These are phyloP conservation scores for Pinus taeda DNA, from an alignment of 75 land plant genomes.

Conservation along the genomic window DNA sequence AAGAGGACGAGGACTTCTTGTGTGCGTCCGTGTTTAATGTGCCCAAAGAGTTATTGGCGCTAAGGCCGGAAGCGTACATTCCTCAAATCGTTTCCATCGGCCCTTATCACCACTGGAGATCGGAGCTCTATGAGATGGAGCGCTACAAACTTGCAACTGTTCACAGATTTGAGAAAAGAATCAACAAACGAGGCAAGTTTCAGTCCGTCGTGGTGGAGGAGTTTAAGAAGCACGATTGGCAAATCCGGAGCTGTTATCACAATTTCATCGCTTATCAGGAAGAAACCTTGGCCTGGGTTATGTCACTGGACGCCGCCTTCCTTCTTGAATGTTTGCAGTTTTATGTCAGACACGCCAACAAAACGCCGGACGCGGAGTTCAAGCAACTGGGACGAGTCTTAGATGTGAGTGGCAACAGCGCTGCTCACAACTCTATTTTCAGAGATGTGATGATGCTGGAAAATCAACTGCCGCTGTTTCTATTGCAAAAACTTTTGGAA, in stretches of 20 bases:
- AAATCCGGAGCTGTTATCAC: neutral
- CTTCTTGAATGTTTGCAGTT: conserved; percentile 8
- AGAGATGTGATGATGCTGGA: conserved; percentile 41
- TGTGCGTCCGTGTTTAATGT: too few species aligned
- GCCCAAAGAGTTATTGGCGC: too few species aligned
- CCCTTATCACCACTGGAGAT: neutral
- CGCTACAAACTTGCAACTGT: neutral
- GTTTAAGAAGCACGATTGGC: neutral
- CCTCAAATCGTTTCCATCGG: neutral
- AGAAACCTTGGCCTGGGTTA: neutral
- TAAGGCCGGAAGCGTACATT: conserved; percentile 3
- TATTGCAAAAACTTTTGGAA: conserved; percentile 28
- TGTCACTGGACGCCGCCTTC: conserved; percentile 9
- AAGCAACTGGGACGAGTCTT: neutral
- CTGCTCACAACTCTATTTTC: conserved; percentile 27
- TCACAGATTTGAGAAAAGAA: neutral
- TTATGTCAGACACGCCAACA: neutral
- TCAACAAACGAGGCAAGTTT: neutral
- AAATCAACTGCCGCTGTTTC: conserved; percentile 68
- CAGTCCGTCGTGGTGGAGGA: neutral
- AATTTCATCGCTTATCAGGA: neutral
- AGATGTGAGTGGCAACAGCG: conserved; percentile 10
- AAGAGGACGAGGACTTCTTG: too few species aligned
- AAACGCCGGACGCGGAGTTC: neutral
- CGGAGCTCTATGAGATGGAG: conserved; percentile 1